Base-by-base conservation (phyloP, 2,329 filamentous ascomycete genomes). In the Colletotrichum lindemuthianum region DNA sequence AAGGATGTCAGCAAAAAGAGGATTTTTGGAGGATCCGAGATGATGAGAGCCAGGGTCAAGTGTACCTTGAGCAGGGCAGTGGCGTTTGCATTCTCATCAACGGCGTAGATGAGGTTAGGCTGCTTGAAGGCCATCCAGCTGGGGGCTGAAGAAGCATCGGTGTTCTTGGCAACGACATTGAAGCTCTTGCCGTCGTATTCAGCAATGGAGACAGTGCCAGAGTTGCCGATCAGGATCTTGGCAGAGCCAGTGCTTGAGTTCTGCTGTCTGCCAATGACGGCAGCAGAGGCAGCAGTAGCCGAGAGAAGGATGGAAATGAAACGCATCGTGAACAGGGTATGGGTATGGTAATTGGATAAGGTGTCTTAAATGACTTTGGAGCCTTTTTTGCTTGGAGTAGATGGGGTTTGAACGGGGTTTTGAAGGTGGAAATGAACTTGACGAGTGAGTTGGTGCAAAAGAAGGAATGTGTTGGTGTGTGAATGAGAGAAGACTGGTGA, bases 51-150 rank as follows among this genome's bases (percentile, higher is more conserved):
- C 1, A 15, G 7, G 12, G 12, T 4, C 5, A 6, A 12, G 58
- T 69, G 37, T 58, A 72, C 68, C 15, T 70, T 73, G 69, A 81
- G 82, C 13, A 79, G 70, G 63, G 77, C 76, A n/a, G 80, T 72
- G 48, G 72, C 69, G 53, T 72, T 71, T 67, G 75, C 74, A 68
- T 78, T 79, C 76, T 86, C 84, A 66, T 86, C 77, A 16, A 82
- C 79, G 48, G 80, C 79, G 63, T 83, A 85, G 47, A 86, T 63
- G 5, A 73, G 69, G 69, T 78, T 74, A 33, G 77, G 77, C 15
- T 73, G 65, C 52, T 75, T 76, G 70, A 77, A 78, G 43, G 76
- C 72, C 72, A 85, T 72, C 83, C 83, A 86, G 65, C 80, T 83
- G 24, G 82, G 77, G 1, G 65, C 68, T 4, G 73, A 70, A 49